Base-by-base conservation (phyloP, 2,329 filamentous ascomycete species). In the Anthostomella pinea region DNA sequence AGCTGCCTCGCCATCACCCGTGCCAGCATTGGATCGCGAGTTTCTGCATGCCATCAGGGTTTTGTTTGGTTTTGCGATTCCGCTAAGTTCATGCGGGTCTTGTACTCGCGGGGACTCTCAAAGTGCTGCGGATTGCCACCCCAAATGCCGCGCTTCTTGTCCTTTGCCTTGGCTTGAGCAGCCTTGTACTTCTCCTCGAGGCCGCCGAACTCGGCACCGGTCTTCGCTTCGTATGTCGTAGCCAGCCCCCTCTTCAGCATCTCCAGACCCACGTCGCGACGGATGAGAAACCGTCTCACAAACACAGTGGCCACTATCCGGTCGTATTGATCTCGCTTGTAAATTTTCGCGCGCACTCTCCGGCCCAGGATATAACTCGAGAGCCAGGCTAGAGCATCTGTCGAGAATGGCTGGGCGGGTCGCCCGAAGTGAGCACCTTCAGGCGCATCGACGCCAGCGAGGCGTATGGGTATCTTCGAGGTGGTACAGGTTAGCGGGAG, bases 171-270 rank as follows among this genome's bases (percentile, higher is more conserved):
- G 30, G 69, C 72, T 64, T 90, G 82, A 5, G 81, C 81, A 42
- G 68, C 72, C 46, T 78, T 73, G 58, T 91, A 91, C 41, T 72
- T 62, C 30, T 69, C 66, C 52, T 81, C 77, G 38, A 76, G 69
- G 0, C 81, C 79, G 16, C 93, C 93, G 70, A 93, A 98, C 59
- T 97, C 93, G 14, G 79, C 84, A 3, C 91, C 93, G 5, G 73
- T 77, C 64, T 95, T 97, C 18, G 88, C 91, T 66, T 97, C 93
- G 60, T 97, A 98, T 3, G 93, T 84, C 3, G 88, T 95, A 25
- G 91, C 93, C 46, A 94, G 66, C 1, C 93, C 93, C 15, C 69
- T 73, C 65, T 81, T 86, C 44, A 98, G 66, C 90, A 98, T 94
- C 62, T 94, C 85, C 43, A 90, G 67, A 3, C 91, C 89, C 5